phyloP scores from a whole-genome alignment of 805 yeast species.

The Metschnikowia corniflorae region DNA sequence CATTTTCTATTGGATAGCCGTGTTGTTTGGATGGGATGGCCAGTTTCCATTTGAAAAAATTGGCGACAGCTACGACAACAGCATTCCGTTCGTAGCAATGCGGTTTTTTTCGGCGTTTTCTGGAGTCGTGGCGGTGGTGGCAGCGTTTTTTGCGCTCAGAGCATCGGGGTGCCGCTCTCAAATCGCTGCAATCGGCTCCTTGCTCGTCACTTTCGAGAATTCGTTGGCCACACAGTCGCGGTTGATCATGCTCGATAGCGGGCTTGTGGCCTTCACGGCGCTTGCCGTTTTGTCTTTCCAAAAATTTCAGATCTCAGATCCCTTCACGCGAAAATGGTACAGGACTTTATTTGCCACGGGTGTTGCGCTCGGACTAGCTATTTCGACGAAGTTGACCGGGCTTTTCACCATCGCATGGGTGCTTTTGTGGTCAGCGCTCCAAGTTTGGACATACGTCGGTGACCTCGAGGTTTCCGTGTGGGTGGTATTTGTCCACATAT shows the following conservation, averaged over 20 bases:
- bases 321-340: conserved; percentile 53
- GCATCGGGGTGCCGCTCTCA: conserved; percentile 49
- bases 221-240: conserved; percentile 62
- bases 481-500: conserved; percentile 38
- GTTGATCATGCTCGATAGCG: conserved; percentile 39
- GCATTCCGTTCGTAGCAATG: conserved; percentile 49
- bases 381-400: conserved; percentile 72
- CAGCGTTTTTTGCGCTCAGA: conserved; percentile 55
- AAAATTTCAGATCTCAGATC: conserved; percentile 42
- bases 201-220: conserved; percentile 58
- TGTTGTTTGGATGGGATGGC: conserved; percentile 51
- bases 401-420: conserved; percentile 66
- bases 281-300: conserved; percentile 51
- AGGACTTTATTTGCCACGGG: conserved; percentile 47
- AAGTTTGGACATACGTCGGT: conserved; percentile 67
- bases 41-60: conserved; percentile 35
- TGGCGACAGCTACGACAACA: conserved; percentile 33
- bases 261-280: conserved; percentile 43
- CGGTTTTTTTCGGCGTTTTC: conserved; percentile 54
- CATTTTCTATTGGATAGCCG: conserved; percentile 52
- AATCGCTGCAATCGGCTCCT: conserved; percentile 49
- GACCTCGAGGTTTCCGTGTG: conserved; percentile 51
- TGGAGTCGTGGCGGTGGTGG: conserved; percentile 50
- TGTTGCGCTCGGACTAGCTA: conserved; percentile 49
- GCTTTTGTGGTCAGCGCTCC: conserved; percentile 41